Evolutionary conservation across 2,329 filamentous ascomycete species (phyloP).

Genomic region (Scedosporium apiospermum): DNA sequence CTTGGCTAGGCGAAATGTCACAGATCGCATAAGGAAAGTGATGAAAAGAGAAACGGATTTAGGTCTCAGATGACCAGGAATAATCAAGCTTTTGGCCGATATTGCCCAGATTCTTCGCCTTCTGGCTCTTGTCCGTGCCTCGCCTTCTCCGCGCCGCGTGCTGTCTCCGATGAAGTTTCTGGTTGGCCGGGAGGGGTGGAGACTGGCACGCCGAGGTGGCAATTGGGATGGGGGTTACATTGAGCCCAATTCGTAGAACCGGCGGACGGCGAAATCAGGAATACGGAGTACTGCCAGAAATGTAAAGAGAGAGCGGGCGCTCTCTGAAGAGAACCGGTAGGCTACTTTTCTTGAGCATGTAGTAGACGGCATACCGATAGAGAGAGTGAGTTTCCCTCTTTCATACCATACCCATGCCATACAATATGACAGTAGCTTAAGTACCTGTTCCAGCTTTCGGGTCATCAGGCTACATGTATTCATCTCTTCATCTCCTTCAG

Average conservation of each 20-base stretch:
- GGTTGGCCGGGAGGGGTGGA: neutral
- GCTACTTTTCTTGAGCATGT: too few relatives aligned
- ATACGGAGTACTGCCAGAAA: too few relatives aligned
- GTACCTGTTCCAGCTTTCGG: neutral
- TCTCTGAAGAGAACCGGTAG: too few relatives aligned
- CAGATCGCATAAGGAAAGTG: too few relatives aligned
- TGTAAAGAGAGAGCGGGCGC: too few relatives aligned
- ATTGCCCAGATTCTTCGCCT: neutral
- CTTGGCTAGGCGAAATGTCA: too few relatives aligned
- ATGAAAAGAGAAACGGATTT: neutral
- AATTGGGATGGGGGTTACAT: too few relatives aligned
- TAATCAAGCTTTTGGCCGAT: neutral
- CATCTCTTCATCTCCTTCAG: neutral
- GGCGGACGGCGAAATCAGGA: too few relatives aligned
- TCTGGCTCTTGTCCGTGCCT: neutral
- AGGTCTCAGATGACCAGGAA: constrained; percentile 1
- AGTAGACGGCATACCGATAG: too few relatives aligned
- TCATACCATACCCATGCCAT: too few relatives aligned
- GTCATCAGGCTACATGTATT: neutral
- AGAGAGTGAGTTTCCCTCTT: too few relatives aligned
- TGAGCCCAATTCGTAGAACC: too few relatives aligned
- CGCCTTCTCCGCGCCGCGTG: neutral
- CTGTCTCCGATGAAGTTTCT: neutral
- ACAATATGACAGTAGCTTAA: neutral
- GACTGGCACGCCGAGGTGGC: neutral